Evolutionary conservation across 2,329 filamentous ascomycete genomes (phyloP), one percentile per base, ranked within the genome.

Genomic region (Cladophialophora carrionii): DNA sequence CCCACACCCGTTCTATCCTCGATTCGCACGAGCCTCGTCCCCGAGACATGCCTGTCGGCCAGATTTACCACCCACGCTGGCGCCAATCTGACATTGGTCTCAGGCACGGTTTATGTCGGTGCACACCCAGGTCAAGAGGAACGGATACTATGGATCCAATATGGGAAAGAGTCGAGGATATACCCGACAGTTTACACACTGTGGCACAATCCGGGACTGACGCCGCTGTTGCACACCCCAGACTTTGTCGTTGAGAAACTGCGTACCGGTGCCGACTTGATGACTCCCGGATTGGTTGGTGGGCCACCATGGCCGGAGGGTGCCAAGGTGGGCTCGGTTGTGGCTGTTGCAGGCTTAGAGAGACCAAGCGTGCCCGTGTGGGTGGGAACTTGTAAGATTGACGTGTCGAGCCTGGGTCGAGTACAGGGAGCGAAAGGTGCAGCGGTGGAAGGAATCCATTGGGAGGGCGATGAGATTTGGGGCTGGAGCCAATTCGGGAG

Each of bases 381-480:
- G 63, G 85, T 90, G 2, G 88, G 88, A 0, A 77, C 84, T n/a
- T 89, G 87, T 72, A 83, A 85, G 71, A 85, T 88, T 54, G 85
- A 90, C 75, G 79, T 90, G 17, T 82, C 82, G 53, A 78, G 77
- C 1, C 73, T 89, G 58, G 75, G 73, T 1, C 76, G 77, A 32
- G 85, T 87, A 5, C 83, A 84, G 71, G 87, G 87, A 0, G 78
- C 80, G 14, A 88, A 86, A 72, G 88, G 88, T 0, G 84, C 86
- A 76, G 88, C 87, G 1, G 86, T 90, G 9, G 81, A 85, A 68
- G 87, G 84, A 3, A 77, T 89, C 56, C 87, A 90, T 72, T 90
- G 88, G 87, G 81, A 83, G 66, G 87, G 87, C 1, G 88, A 90
- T 76, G 88, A 90, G 76, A 73, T 89, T n/a, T 90, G 87, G 86